Base-by-base conservation (phyloP, 2,329 filamentous ascomycete genomes). In the Rhexocercosporidium sp. region DNA sequence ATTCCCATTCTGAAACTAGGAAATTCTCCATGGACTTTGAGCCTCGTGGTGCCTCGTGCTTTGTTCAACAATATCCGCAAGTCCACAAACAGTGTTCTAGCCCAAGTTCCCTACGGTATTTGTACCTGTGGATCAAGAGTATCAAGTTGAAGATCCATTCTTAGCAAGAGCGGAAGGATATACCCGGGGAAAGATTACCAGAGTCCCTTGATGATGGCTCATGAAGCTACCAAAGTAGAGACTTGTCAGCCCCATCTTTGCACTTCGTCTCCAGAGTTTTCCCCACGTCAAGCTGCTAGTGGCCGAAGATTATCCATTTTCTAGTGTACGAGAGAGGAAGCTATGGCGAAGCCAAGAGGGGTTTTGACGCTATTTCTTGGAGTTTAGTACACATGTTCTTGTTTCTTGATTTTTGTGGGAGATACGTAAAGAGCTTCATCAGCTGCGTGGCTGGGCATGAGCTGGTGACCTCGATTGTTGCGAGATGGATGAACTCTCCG, bases 381-480 rank as follows among this genome's bases (percentile, higher is more conserved):
- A 11, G 8, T 11, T 37, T 31, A 41, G n/a, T 22, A 39, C 31
- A 2, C 9, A 39, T 29, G 29, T 54, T 54, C 29, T 22, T 57
- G n/a, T 57, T 57, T 56, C 20, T 44, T 18, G 39, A 16, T 5
- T 4, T 51, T 29, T 37, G 22, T 11, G n/a, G 6, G 22, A 18
- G n/a, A n/a, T 57, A 39, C 53, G 53, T 22, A 34, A 37, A 56
- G 53, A 22, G 49, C 49, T 53, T 53, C 49, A 53, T 57, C 31
- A 41, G 54, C 31, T 41, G 8, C 18, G 54, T 37, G 31, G 20
- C 20, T 37, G 34, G 34, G 31, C n/a, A 8, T 57, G 4, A 27
- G 3, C 18, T 25, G 54, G 14, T 57, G 54, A 41, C 34, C 25
- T 18, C n/a, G n/a, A n/a, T n/a, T n/a, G n/a, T n/a, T n/a, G n/a